A percentile compares a stretch with the other conserved stretches of the same genome.
phyloP scores from a whole-genome alignment of 169 alveolate genomes.

The Amoebophrya sp. region DNA sequence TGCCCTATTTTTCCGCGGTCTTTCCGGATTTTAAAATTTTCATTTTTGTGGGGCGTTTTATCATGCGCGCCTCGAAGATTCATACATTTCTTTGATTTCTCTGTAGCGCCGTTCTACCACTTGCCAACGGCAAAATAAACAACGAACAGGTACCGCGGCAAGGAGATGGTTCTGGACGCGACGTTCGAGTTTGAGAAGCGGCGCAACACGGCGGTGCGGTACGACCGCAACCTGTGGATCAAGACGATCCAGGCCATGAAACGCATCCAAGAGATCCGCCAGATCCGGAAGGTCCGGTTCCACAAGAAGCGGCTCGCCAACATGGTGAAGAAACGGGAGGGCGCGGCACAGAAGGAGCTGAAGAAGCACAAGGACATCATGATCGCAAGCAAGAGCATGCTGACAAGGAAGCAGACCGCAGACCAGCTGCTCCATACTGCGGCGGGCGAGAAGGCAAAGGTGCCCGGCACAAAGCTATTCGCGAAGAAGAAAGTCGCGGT shows the following conservation, averaged over 20 bases:
- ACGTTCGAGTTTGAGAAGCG: constrained; percentile 91
- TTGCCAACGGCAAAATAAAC: neutral
- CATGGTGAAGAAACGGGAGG: constrained; percentile 3
- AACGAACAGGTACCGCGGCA: constrained; percentile 44
- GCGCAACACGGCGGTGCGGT: constrained; percentile 82
- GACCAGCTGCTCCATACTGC: too few species aligned
- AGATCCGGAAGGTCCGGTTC: constrained; percentile 26
- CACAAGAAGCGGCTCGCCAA: constrained; percentile 21
- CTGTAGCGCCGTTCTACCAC: neutral
- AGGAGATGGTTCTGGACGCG: constrained; percentile 89
- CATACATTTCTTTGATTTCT: neutral
- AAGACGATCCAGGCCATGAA: constrained; percentile 92
- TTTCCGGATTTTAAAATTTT: neutral
- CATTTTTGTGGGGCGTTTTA: neutral
- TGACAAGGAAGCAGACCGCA: too few species aligned
- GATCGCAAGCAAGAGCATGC: too few species aligned
- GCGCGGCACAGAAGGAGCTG: neutral
- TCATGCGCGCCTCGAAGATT: neutral
- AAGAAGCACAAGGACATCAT: neutral
- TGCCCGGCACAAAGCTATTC: too few species aligned
- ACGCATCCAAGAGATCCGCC: constrained; percentile 75
- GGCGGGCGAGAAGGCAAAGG: too few species aligned
- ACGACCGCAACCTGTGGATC: constrained; percentile 83
- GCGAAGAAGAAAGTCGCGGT: too few species aligned
- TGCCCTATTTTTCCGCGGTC: neutral